Conservation (phyloP, 116 monocot species). For the Thalassia testudinum region DNA sequence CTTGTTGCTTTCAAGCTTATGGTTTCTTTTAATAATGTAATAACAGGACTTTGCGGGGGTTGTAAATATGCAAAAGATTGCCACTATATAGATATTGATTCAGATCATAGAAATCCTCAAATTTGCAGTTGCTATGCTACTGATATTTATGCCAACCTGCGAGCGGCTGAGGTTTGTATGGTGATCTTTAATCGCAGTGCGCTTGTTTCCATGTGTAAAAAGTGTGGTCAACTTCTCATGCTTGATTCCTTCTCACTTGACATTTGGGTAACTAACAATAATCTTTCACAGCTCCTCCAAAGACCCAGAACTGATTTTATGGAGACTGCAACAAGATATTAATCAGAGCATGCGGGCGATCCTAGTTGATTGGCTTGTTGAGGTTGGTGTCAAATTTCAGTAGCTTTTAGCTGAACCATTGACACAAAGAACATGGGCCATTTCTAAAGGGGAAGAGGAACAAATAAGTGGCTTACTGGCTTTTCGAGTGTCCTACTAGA, state of each 20-base stretch:
- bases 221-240: neutral
- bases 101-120: conserved; percentile 64
- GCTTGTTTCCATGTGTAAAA: neutral
- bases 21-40: too few relatives aligned
- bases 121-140: conserved; percentile 63
- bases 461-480: too few relatives aligned
- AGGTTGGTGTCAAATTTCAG: too few relatives aligned
- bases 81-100: conserved; percentile 52
- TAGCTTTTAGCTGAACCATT: too few relatives aligned
- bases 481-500: too few relatives aligned
- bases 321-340: conserved; percentile 81
- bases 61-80: neutral
- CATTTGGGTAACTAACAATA: neutral
- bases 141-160: conserved; percentile 56
- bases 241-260: neutral
- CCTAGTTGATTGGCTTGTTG: conserved; percentile 95
- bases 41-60: too few relatives aligned
- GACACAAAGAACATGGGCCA: too few relatives aligned
- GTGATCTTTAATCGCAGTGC: neutral
- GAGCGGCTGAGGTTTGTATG: conserved; percentile 54
- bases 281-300: conserved; percentile 31
- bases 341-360: conserved; percentile 77
- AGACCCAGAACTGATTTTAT: conserved; percentile 58
- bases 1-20: too few relatives aligned
- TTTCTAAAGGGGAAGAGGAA: too few relatives aligned